Conservation (phyloP, 495 filamentous ascomycete genomes). For the Neurospora discreta region DNA sequence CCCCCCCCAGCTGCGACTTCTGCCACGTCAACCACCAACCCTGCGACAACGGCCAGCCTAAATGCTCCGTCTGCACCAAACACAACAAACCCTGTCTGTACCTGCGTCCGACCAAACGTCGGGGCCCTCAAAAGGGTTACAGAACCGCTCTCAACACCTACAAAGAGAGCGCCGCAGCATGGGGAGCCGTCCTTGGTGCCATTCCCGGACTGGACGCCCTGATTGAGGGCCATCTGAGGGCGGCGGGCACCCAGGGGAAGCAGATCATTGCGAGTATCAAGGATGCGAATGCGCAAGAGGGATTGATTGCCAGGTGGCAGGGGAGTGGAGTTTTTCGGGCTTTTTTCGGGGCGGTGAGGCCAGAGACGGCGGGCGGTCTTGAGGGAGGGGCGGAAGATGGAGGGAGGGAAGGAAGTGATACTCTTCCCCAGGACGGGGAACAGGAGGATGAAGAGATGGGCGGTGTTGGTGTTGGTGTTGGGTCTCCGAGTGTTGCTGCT, state of each 20-base stretch:
- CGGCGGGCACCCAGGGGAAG: conserved; percentile 11
- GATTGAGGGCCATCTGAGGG: conserved; percentile 22
- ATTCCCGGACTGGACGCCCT: conserved; percentile 27
- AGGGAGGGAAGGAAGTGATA: not conserved
- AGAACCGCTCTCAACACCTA: conserved; percentile 29
- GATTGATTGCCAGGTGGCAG: conserved; percentile 23
- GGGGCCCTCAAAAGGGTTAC: conserved; percentile 27
- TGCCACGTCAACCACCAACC: conserved; percentile 31
- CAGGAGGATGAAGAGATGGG: conserved; percentile 1
- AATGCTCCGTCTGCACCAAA: conserved; percentile 24
- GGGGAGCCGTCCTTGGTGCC: conserved; percentile 24
- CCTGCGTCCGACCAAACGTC: conserved; percentile 26
- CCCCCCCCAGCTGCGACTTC: conserved; percentile 22
- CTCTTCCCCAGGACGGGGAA: not conserved
- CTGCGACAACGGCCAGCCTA: conserved; percentile 28
- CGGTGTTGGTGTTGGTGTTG: not conserved
- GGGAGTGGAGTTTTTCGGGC: conserved; percentile 23
- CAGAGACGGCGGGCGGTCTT: conserved; percentile 7
- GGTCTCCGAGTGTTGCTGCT: not conserved
- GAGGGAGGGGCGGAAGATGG: not conserved
- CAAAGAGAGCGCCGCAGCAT: conserved; percentile 28
- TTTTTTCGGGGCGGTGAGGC: conserved; percentile 15
- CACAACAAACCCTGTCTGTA: conserved; percentile 28
- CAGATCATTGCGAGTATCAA: conserved; percentile 20
- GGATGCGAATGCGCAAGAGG: conserved; percentile 24